phyloP scores from a whole-genome alignment of 257 asterid genomes.

The Nicotiana attenuata region DNA sequence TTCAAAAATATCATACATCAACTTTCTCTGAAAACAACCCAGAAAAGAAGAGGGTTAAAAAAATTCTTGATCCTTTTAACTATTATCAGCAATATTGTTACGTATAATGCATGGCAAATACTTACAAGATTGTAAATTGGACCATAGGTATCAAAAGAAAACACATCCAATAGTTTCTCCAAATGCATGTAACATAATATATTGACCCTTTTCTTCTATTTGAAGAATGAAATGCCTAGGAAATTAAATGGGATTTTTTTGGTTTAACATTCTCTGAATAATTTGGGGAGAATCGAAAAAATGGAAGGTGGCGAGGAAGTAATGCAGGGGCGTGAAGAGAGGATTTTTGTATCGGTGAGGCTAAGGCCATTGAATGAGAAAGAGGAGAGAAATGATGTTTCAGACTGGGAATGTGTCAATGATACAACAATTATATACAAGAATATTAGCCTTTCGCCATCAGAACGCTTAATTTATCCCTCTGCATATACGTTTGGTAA shows the following conservation, averaged over 20 bases:
- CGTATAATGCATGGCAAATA: neutral
- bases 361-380: conserved; percentile 72
- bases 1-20: neutral
- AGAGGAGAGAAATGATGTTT: conserved; percentile 37
- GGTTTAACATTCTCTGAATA: neutral
- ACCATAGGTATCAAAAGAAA: neutral
- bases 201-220: neutral
- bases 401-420: conserved; percentile 86
- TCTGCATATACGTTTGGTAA: conserved; percentile 70
- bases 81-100: neutral
- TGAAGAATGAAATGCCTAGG: neutral
- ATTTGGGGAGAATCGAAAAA: conserved; percentile 36
- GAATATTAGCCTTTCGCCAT: conserved; percentile 35
- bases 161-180: neutral
- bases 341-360: conserved; percentile 73
- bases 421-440: conserved; percentile 62
- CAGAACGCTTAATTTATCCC: conserved; percentile 56
- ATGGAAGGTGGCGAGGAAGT: neutral
- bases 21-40: neutral
- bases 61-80: neutral
- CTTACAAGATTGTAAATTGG: neutral
- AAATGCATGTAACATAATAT: neutral
- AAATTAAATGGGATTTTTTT: neutral
- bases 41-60: neutral
- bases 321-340: conserved; percentile 57